These are phyloP conservation scores for Silene vulgaris DNA, from an alignment of 179 eudicot species.

Conservation along the genomic window DNA sequence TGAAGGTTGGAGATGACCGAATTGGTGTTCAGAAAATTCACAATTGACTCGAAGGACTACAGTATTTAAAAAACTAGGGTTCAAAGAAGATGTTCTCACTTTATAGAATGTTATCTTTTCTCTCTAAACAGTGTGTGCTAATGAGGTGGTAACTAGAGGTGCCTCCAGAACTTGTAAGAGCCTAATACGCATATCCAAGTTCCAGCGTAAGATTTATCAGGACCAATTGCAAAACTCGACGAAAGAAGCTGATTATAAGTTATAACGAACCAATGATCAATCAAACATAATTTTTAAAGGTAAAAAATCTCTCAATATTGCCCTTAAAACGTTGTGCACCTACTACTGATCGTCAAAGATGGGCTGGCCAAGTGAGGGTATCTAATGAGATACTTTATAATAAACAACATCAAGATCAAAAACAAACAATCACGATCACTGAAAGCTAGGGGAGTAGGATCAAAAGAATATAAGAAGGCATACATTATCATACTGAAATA, in stretches of 20 bases:
- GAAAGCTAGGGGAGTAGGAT: constrained; percentile 1
- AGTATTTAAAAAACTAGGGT: not conserved
- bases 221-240: not conserved
- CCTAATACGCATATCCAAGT: not conserved
- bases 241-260: not conserved
- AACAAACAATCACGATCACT: not conserved
- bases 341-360: not conserved
- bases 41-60: not conserved
- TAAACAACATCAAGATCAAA: not conserved
- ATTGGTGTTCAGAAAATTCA: not conserved
- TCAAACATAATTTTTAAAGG: not conserved
- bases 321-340: not conserved
- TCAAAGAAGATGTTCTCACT: not conserved
- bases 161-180: not conserved
- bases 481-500: constrained; percentile 10
- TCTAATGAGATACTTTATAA: not conserved
- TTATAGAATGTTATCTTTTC: not conserved
- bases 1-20: not conserved
- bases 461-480: constrained; percentile 3
- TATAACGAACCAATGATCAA: not conserved
- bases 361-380: not conserved
- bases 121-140: not conserved
- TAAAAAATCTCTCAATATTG: not conserved
- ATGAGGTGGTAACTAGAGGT: not conserved
- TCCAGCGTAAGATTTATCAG: constrained; percentile 13